Evolutionary conservation across 495 filamentous ascomycete genomes (phyloP).

Genomic region (Neurospora africana): DNA sequence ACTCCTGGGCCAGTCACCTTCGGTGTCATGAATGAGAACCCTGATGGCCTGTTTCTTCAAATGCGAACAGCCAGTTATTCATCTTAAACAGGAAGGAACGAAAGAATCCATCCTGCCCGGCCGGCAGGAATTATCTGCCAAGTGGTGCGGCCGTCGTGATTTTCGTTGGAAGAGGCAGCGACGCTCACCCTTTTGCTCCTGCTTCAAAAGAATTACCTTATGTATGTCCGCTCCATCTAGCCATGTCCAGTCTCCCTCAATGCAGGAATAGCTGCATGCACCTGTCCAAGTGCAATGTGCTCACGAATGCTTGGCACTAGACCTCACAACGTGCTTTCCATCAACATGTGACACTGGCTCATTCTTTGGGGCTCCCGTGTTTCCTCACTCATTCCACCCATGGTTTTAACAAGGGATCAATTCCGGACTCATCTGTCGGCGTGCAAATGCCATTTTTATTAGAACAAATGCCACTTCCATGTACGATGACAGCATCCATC

Average conservation of each 20-base stretch:
- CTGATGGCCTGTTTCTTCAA: background rate
- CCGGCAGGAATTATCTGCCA: background rate
- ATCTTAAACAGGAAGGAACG: background rate
- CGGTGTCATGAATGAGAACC: background rate
- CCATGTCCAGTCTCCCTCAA: too few species aligned
- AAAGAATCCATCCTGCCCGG: too few species aligned
- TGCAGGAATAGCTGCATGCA: too few species aligned
- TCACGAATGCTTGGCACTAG: background rate
- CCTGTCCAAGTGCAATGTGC: background rate
- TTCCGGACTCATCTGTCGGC: too few species aligned
- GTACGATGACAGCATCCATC: too few species aligned
- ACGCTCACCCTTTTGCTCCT: background rate
- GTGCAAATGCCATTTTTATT: too few species aligned
- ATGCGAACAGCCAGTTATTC: background rate
- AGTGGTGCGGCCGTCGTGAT: too few species aligned
- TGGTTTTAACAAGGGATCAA: too few species aligned
- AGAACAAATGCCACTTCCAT: too few species aligned
- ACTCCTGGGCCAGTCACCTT: background rate
- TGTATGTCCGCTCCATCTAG: too few species aligned
- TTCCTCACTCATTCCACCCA: too few species aligned
- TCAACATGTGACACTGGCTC: background rate
- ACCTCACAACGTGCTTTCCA: background rate
- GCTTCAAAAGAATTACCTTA: background rate
- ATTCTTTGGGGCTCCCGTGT: too few species aligned
- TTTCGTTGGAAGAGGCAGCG: background rate